Evolutionary conservation across 2,329 filamentous ascomycete species (phyloP).

Genomic region (Cladobotryum mycophilum): DNA sequence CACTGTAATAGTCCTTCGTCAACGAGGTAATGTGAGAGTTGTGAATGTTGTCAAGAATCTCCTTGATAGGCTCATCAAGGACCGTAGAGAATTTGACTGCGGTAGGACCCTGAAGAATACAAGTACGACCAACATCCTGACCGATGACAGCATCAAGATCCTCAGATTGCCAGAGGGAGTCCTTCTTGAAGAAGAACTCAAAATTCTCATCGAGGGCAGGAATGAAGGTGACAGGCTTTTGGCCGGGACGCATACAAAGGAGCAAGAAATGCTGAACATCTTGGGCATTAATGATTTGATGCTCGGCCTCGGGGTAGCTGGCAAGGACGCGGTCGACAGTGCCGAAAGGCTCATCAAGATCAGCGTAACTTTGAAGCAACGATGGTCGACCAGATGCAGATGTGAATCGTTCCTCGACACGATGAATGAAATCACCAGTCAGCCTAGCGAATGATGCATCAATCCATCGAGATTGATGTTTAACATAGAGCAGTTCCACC

Average conservation of each 20-base stretch:
- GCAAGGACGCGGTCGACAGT: constrained; percentile 73
- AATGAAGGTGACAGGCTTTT: constrained; percentile 97
- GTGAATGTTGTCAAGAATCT: constrained; percentile 89
- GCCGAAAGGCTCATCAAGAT: constrained; percentile 75
- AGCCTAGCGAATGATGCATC: constrained; percentile 76
- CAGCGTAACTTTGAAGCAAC: constrained; percentile 80
- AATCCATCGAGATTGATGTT: constrained; percentile 87
- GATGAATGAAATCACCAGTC: constrained; percentile 92
- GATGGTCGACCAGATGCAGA: constrained; percentile 64
- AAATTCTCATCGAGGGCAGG: constrained; percentile 95
- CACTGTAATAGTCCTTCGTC: constrained; percentile 71
- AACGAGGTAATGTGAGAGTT: constrained; percentile 77
- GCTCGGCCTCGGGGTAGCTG: constrained; percentile 78
- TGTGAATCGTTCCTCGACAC: constrained; percentile 94
- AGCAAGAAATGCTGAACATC: constrained; percentile 96
- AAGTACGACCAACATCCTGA: constrained; percentile 92
- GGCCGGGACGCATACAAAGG: constrained; percentile 81
- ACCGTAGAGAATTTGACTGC: constrained; percentile 84
- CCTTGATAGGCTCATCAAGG: constrained; percentile 88
- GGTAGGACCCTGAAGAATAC: constrained; percentile 92
- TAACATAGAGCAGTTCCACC: constrained; percentile 86
- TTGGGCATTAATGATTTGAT: constrained; percentile 94
- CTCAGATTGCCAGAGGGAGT: constrained; percentile 98
- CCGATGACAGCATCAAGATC: constrained; percentile 92
- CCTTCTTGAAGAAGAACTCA: constrained; percentile 99